Evolutionary conservation across 2,329 filamentous ascomycete genomes (phyloP).

Genomic region (Eurotiales sp.): DNA sequence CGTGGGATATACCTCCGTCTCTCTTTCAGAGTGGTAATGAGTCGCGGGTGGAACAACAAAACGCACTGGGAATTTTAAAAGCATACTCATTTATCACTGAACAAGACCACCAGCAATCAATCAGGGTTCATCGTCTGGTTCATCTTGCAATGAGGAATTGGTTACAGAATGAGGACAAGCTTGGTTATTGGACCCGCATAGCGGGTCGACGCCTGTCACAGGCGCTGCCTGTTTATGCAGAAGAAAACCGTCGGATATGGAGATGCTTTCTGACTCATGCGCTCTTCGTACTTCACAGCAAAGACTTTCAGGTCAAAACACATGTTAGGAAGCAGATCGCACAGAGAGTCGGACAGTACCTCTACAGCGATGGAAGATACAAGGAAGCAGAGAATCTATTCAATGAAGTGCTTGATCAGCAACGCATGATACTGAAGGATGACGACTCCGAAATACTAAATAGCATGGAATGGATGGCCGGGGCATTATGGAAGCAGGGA

Average conservation of each 20-base stretch:
- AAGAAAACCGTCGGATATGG: slow-evolving; percentile 22
- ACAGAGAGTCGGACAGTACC: not conserved
- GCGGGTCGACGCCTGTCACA: not conserved
- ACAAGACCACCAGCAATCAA: slow-evolving; percentile 12
- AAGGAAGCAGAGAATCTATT: not conserved
- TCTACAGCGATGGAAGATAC: not conserved
- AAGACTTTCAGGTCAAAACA: not conserved
- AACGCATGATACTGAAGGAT: not conserved
- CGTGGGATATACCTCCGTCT: slow-evolving; percentile 27
- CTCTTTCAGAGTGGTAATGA: slow-evolving; percentile 20
- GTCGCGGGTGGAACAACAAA: slow-evolving; percentile 18
- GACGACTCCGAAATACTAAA: not conserved
- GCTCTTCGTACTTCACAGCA: not conserved
- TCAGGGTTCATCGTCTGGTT: slow-evolving; percentile 29
- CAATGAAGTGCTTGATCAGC: not conserved
- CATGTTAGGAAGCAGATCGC: too few relatives aligned
- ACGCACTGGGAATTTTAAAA: slow-evolving; percentile 30
- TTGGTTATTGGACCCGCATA: slow-evolving; percentile 12
- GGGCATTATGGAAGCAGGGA: not conserved
- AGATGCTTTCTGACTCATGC: slow-evolving; percentile 29
- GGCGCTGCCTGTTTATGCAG: slow-evolving; percentile 19
- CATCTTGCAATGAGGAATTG: slow-evolving; percentile 32
- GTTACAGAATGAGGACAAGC: slow-evolving; percentile 22
- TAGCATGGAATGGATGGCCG: too few relatives aligned
- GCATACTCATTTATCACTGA: slow-evolving; percentile 30